Evolutionary conservation across 1,284 basidiomycete genomes (phyloP), one percentile per base, ranked within the genome.

Genomic region (Trichosporon coremiiforme): DNA sequence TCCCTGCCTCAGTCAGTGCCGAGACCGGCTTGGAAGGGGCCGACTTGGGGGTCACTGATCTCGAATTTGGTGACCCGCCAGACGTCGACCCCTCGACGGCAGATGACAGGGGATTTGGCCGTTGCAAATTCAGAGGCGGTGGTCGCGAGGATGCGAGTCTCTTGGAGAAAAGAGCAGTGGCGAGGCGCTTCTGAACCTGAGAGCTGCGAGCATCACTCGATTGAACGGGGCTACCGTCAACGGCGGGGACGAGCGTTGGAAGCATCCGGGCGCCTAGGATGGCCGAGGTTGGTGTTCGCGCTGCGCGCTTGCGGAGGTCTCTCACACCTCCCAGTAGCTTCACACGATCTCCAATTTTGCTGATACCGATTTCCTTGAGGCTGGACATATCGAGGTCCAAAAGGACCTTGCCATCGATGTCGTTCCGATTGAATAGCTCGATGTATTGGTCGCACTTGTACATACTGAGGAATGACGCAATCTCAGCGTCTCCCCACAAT

Each of bases 281-380:
- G 0, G 65, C 20, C 2, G 67, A 50, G 4, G 66, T 65, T 4
- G 69, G 60, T 0, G 64, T 67, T 1, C 69, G 67, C 2, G 78
- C 69, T 0, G 75, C 76, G 36, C 80, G 70, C 71, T 89, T 87
- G 38, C 94, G 86, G 6, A 98, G 86, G 9, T 85, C 83, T 79
- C 94, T 94, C 72, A 98, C 91, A 0, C 89, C 95, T 68, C 89
- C 91, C 17, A 93, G 79, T 66, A 98, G 90, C 78, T 93, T 88
- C 17, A 97, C 89, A 66, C 94, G 85, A 80, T 98, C 95, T 5
- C 95, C 95, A 55, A 98, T 90, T 81, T 91, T 94, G 62, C 86
- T 79, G 35, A 98, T 88, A 35, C 91, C 91, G 88, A 97, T 92
- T 83, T 97, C 95, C 80, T 90, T 93, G 62, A 98, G 84, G 2